Evolutionary conservation across 2,329 filamentous ascomycete genomes (phyloP).

Genomic region (Colletotrichum sp.): DNA sequence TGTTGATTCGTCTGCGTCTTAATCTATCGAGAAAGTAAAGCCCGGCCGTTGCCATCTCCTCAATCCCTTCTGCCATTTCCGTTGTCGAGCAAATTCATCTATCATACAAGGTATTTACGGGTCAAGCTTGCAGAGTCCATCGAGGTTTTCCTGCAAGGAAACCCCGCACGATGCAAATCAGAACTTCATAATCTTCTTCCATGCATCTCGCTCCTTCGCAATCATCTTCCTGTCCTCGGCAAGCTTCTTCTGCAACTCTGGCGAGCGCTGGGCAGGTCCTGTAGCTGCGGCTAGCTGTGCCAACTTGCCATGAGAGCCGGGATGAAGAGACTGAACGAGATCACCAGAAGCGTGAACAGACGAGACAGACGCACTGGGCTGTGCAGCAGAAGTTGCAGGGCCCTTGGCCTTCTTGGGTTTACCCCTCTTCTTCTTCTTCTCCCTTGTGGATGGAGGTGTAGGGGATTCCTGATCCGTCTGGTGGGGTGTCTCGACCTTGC

Average conservation of each 20-base stretch:
- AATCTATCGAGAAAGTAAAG: background rate
- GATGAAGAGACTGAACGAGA: background rate
- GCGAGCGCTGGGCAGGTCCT: background rate
- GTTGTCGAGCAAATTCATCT: background rate
- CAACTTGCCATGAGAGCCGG: background rate
- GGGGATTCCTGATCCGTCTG: background rate
- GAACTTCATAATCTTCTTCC: slow-evolving; percentile 1
- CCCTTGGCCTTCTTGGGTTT: background rate
- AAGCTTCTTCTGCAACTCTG: background rate
- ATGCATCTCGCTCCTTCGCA: slow-evolving; percentile 10
- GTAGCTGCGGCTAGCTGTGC: background rate
- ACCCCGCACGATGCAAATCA: background rate
- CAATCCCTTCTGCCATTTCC: background rate
- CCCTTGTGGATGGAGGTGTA: background rate
- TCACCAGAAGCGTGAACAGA: background rate
- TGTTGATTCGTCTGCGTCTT: background rate
- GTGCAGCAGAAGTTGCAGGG: background rate
- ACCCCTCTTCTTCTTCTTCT: background rate
- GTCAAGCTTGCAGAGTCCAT: background rate
- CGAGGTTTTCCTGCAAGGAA: background rate
- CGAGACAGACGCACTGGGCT: background rate
- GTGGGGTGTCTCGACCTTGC: background rate
- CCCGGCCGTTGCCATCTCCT: background rate
- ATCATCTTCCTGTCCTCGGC: background rate
- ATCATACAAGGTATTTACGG: background rate